phyloP scores from a whole-genome alignment of 2,329 filamentous ascomycete species.

The Penicillium sp. region DNA sequence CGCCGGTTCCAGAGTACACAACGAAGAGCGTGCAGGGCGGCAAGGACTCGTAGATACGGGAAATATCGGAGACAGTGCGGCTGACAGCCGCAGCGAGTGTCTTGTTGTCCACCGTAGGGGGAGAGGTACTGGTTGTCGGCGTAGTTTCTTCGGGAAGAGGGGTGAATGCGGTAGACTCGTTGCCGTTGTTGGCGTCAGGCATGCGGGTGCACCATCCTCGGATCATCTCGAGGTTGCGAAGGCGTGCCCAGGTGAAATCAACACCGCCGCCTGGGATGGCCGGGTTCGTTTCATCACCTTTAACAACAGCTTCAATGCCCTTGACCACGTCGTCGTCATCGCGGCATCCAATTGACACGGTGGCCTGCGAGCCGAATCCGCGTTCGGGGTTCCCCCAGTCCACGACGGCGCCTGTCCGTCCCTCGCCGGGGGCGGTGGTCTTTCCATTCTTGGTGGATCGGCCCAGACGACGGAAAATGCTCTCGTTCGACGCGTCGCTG shows the following conservation, averaged over 20 bases:
- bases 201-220: slow-evolving; percentile 63
- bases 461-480: slow-evolving; percentile 81
- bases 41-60: slow-evolving; percentile 58
- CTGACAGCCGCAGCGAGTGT: slow-evolving; percentile 52
- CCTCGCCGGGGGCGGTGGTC: slow-evolving; percentile 32
- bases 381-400: slow-evolving; percentile 84
- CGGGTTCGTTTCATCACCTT: slow-evolving; percentile 50
- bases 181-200: slow-evolving; percentile 51
- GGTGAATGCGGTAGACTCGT: slow-evolving; percentile 38
- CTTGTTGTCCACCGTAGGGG: slow-evolving; percentile 16
- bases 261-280: slow-evolving; percentile 57
- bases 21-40: slow-evolving; percentile 64
- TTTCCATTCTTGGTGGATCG: slow-evolving; percentile 55
- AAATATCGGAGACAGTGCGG: slow-evolving; percentile 56
- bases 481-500: slow-evolving; percentile 77
- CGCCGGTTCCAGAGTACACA: slow-evolving; percentile 66
- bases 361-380: slow-evolving; percentile 61
- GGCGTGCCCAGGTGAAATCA: slow-evolving; percentile 66
- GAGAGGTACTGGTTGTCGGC: slow-evolving; percentile 16
- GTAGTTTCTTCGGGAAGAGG: slow-evolving; percentile 33
- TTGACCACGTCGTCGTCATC: slow-evolving; percentile 62
- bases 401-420: slow-evolving; percentile 63
- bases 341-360: slow-evolving; percentile 59
- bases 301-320: slow-evolving; percentile 57
- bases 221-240: slow-evolving; percentile 63